Base-by-base conservation (phyloP, 208 protist genomes). In the Entamoeba dispar region DNA sequence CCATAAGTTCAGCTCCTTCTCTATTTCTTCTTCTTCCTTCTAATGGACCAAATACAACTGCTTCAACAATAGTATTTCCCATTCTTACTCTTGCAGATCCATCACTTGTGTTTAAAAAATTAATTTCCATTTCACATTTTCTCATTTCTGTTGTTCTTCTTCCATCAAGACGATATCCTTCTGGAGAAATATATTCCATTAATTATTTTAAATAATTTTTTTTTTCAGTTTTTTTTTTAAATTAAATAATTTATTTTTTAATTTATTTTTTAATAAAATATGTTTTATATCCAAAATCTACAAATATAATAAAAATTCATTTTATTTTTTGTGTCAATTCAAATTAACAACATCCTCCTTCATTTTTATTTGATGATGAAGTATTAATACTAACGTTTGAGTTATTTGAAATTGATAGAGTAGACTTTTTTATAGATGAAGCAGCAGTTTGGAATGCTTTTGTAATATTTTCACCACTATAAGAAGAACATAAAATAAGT, bases 71-170 rank as follows among this genome's bases (percentile, higher is more conserved):
- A n/a, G 92, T 93, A 6, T 91, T 47, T 1, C 92, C 92, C 31
- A 91, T 57, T 8, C 34, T 5, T 12, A 49, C 90, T 43, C 15
- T 8, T 8, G 17, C 69, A 50, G 50, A 91, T 7, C 92, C 92
- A 93, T 93, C 61, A 47, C 5, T 10, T 4, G 51, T 27, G 5
- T 3, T 15, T 27, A 86, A 6, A 49, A 27, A 15, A 52, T 8
- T 31, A 31, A 91, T 15, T 52, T 55, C 31, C 27, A 47, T 77
- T 7, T 47, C 17, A 43, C 27, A 38, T 3, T 19, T 47, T 34
- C 92, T 31, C 34, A 93, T 22, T 92, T 93, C 92, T 34, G 10
- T 93, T 43, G 92, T 15, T 50, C 92, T 50, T 27, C 92, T 6
- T 43, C 92, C 92, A 27, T 93, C 92, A 31, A 52, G 4, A 34